Conservation (phyloP, 768 basidiomycete genomes). For the Aureoboletus auriporus region DNA sequence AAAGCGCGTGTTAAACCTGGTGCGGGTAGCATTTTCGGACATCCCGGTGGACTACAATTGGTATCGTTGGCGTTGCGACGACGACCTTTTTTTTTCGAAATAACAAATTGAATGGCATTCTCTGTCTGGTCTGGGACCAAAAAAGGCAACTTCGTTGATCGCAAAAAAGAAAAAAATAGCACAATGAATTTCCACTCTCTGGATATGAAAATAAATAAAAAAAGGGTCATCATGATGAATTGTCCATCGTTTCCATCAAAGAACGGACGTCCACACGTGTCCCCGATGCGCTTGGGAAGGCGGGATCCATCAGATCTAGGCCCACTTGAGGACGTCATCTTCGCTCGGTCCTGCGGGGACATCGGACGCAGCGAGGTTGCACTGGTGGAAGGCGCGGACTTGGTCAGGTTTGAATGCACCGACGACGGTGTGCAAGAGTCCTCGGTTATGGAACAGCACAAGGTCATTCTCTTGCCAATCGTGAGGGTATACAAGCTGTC, state of each 20-base stretch:
- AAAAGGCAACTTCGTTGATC: conserved; percentile 5
- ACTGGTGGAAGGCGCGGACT: conserved; percentile 50
- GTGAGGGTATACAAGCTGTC: conserved; percentile 78
- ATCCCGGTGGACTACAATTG: background rate
- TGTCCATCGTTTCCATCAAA: conserved; percentile 1
- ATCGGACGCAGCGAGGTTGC: conserved; percentile 53
- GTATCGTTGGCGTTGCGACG: too few species aligned
- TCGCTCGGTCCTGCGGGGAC: conserved; percentile 44
- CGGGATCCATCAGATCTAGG: conserved; percentile 24
- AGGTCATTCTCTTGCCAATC: conserved; percentile 74
- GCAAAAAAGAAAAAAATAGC: too few species aligned
- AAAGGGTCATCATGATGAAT: background rate
- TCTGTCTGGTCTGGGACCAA: background rate
- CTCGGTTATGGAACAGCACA: conserved; percentile 71
- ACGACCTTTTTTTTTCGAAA: background rate
- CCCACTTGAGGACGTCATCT: conserved; percentile 43
- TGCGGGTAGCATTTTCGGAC: background rate
- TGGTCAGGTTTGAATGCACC: conserved; percentile 54
- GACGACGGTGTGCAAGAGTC: conserved; percentile 63
- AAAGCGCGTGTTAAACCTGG: background rate
- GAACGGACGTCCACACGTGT: conserved; percentile 1
- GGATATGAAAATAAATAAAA: background rate
- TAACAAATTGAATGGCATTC: conserved; percentile 12
- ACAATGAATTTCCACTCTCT: background rate
- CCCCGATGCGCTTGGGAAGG: background rate